These are phyloP conservation scores for Leccinum holopus DNA, from an alignment of 1,284 basidiomycete genomes.

Conservation along the genomic window DNA sequence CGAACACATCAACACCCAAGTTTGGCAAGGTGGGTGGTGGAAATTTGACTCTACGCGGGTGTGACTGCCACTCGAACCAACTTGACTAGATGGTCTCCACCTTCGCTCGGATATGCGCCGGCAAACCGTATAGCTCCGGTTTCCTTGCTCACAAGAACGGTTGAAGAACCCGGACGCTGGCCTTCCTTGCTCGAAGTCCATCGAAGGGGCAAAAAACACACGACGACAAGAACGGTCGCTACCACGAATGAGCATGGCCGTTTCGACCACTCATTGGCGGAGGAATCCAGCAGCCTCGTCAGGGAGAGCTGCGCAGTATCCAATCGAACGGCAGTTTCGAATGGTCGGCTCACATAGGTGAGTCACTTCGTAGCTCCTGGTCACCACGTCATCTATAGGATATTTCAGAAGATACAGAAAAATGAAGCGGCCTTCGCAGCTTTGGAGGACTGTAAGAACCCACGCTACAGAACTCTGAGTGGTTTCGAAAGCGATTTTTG, in stretches of 20 bases:
- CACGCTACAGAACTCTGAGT: not conserved
- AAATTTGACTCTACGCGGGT: not conserved
- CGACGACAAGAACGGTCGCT: not conserved
- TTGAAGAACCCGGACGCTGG: too few species aligned
- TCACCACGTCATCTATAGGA: not conserved
- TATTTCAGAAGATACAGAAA: not conserved
- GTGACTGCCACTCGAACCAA: not conserved
- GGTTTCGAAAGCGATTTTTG: slow-evolving; percentile 32
- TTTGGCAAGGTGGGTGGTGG: not conserved
- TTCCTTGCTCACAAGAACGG: not conserved
- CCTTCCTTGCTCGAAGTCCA: not conserved
- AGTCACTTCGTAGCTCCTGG: not conserved
- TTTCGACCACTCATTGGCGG: not conserved
- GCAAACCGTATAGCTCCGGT: not conserved
- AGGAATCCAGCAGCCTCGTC: not conserved
- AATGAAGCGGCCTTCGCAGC: not conserved
- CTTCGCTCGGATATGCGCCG: not conserved
- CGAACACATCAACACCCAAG: not conserved
- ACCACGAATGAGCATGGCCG: not conserved
- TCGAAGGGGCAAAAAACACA: not conserved
- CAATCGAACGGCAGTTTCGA: not conserved
- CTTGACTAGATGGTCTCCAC: not conserved
- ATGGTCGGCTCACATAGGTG: not conserved
- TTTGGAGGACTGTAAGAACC: not conserved
- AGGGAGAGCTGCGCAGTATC: too few species aligned